A percentile compares a stretch with the other conserved stretches of the same genome.
These are phyloP conservation scores for Artemisia argyi DNA, from an alignment of 129 eudicot genomes.

Conservation along the genomic window DNA sequence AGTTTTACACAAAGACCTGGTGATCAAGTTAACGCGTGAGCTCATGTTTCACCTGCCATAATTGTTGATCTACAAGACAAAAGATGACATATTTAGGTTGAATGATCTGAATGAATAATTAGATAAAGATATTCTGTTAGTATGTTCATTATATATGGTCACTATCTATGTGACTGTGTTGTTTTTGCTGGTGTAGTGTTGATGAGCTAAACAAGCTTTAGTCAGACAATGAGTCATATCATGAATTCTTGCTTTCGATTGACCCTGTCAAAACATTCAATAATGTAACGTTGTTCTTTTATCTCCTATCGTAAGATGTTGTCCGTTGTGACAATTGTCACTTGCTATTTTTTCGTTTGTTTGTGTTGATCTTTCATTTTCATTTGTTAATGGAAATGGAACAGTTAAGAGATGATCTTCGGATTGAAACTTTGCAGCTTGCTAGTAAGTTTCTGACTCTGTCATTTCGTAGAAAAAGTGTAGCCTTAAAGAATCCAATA, in stretches of 20 bases:
- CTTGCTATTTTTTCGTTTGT: neutral
- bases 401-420: slow-evolving; percentile 71
- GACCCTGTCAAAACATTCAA: slow-evolving; percentile 67
- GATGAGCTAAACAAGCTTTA: slow-evolving; percentile 54
- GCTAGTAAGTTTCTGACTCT: slow-evolving; percentile 45
- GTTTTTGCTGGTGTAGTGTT: slow-evolving; percentile 36
- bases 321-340: too few relatives aligned
- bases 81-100: slow-evolving; percentile 34
- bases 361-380: too few relatives aligned
- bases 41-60: slow-evolving; percentile 62
- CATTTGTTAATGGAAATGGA: neutral
- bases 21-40: slow-evolving; percentile 10
- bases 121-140: neutral
- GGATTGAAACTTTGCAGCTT: slow-evolving; percentile 69
- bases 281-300: slow-evolving; percentile 30
- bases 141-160: neutral
- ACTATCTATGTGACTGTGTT: neutral
- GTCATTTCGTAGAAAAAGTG: neutral
- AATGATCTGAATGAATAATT: neutral
- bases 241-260: slow-evolving; percentile 20
- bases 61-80: slow-evolving; percentile 59
- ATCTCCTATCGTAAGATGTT: too few relatives aligned
- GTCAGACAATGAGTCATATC: slow-evolving; percentile 62
- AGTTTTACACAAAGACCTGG: too few relatives aligned
- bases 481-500: neutral